Percentiles rank a stretch among this genome's conserved stretches.
These are phyloP conservation scores for Rauvolfia tetraphylla DNA, from an alignment of 257 asterid genomes.

Conservation along the genomic window DNA sequence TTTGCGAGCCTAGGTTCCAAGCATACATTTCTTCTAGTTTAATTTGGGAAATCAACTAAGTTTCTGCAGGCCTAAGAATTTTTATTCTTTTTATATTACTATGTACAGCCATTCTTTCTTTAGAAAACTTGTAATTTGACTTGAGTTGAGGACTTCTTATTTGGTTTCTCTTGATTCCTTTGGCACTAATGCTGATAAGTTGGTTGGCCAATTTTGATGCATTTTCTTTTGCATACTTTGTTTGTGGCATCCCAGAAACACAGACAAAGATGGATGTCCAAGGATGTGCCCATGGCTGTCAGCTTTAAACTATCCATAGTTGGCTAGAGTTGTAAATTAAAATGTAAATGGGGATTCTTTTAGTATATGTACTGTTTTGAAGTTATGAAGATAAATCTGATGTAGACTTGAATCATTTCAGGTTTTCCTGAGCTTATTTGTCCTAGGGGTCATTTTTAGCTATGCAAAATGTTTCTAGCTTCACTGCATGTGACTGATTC, in stretches of 20 bases:
- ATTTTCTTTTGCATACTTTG: not conserved
- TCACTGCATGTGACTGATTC: no score
- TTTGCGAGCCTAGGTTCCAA: not conserved
- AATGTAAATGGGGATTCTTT: no score
- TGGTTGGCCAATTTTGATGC: not conserved
- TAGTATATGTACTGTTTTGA: no score
- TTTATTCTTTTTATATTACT: no score
- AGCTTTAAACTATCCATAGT: not conserved
- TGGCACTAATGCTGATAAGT: not conserved
- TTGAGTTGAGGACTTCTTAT: not conserved
- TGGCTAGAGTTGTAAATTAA: not conserved
- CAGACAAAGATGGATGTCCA: not conserved
- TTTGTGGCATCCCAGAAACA: not conserved
- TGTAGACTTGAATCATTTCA: no score
- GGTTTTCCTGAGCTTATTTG: no score
- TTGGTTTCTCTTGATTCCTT: not conserved
- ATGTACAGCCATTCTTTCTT: not conserved
- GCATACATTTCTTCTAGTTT: not conserved
- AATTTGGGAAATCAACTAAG: no score
- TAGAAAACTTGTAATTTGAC: not conserved
- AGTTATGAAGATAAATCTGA: no score
- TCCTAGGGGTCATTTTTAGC: no score
- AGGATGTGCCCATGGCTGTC: not conserved
- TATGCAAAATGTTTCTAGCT: no score
- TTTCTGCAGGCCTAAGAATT: no score